These are phyloP conservation scores for Mycena floridula DNA, from an alignment of 768 basidiomycete species.

Conservation along the genomic window DNA sequence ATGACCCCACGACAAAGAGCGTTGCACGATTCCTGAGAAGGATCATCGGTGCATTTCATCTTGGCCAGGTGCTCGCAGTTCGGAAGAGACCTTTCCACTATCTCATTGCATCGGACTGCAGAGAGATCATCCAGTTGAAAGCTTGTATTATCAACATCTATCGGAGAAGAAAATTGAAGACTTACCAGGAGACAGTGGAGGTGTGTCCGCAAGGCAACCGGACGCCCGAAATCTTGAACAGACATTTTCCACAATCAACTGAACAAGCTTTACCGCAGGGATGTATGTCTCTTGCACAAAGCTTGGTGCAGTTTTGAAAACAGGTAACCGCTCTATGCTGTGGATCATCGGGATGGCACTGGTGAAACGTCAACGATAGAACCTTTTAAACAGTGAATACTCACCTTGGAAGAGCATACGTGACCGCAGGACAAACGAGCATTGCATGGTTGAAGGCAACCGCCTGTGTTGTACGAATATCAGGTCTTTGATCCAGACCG, in stretches of 20 bases:
- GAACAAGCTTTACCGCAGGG: slow-evolving; percentile 53
- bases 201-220: slow-evolving; percentile 50
- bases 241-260: slow-evolving; percentile 46
- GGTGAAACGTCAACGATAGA: neutral
- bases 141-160: slow-evolving; percentile 22
- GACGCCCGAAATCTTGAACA: slow-evolving; percentile 38
- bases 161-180: neutral
- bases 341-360: slow-evolving; percentile 61
- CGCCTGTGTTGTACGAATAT: slow-evolving; percentile 40
- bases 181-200: slow-evolving; percentile 44
- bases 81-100: slow-evolving; percentile 37
- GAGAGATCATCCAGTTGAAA: slow-evolving; percentile 37
- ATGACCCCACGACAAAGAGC: slow-evolving; percentile 36
- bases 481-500: neutral
- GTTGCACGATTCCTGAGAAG: slow-evolving; percentile 30
- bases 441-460: slow-evolving; percentile 55
- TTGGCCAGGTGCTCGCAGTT: slow-evolving; percentile 47
- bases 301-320: slow-evolving; percentile 38
- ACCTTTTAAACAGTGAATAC: no score
- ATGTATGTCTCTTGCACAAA: slow-evolving; percentile 45
- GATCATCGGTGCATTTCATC: slow-evolving; percentile 43
- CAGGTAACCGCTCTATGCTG: slow-evolving; percentile 46
- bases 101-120: slow-evolving; percentile 32
- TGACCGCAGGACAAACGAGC: slow-evolving; percentile 57
- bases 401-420: slow-evolving; percentile 54